Conservation (phyloP, 768 basidiomycete species). For the Filobasidium wieringae region DNA sequence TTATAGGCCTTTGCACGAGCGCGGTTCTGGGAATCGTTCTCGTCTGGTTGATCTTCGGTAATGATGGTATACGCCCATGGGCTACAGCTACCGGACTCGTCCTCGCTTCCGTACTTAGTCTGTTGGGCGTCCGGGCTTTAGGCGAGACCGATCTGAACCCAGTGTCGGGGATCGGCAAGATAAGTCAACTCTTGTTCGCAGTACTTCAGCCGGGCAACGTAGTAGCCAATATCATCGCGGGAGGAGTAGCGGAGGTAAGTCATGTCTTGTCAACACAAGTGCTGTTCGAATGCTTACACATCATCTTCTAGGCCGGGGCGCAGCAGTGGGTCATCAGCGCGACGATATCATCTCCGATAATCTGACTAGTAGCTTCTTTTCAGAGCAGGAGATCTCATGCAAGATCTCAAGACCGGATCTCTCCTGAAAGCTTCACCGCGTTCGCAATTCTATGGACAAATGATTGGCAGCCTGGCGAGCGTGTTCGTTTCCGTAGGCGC, state of each 20-base stretch:
- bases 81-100: constrained; percentile 75
- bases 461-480: constrained; percentile 77
- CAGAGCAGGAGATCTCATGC: constrained; percentile 95
- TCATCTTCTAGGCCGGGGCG: constrained; percentile 84
- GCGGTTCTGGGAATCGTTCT: constrained; percentile 59
- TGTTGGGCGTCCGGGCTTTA: constrained; percentile 84
- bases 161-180: constrained; percentile 72
- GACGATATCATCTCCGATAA: not conserved
- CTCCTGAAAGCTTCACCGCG: constrained; percentile 81
- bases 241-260: constrained; percentile 64
- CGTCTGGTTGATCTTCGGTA: constrained; percentile 80
- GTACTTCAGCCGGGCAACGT: constrained; percentile 89
- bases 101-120: constrained; percentile 68
- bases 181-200: constrained; percentile 86
- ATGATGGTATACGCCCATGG: constrained; percentile 89
- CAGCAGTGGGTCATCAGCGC: constrained; percentile 53
- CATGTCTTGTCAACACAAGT: not conserved
- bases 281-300: not conserved
- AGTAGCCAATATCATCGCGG: constrained; percentile 95
- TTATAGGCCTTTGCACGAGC: constrained; percentile 53
- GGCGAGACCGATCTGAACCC: constrained; percentile 80
- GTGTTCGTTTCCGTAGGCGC: constrained; percentile 81
- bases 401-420: constrained; percentile 94
- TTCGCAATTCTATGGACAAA: constrained; percentile 81
- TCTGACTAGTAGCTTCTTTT: not conserved